Percentiles rank a stretch among this genome's conserved stretches.
Conservation (phyloP, 2,329 filamentous ascomycete genomes). For the Tolypocladium amazonense region DNA sequence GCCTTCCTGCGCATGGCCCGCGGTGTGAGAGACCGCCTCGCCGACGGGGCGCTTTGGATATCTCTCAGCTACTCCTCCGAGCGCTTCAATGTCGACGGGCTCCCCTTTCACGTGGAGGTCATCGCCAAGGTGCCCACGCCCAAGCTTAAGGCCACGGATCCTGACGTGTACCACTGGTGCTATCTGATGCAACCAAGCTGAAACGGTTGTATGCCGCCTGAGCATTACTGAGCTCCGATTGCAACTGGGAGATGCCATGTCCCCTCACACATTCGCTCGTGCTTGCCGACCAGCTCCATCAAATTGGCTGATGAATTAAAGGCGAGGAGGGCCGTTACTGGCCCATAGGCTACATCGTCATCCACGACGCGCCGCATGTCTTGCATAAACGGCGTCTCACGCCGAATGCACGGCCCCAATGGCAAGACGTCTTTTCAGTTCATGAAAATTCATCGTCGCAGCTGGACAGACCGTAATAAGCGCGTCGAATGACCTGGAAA, state of each 20-base stretch:
- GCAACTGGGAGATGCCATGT: neutral
- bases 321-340: neutral
- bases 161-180: conserved; percentile 34
- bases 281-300: neutral
- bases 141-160: conserved; percentile 29
- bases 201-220: neutral
- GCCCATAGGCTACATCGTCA: neutral
- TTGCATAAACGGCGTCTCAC: neutral
- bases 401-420: neutral
- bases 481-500: neutral
- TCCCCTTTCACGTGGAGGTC: conserved; percentile 31
- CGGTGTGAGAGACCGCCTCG: conserved; percentile 23
- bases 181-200: conserved; percentile 28
- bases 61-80: conserved; percentile 34
- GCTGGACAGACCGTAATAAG: too few relatives aligned
- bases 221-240: neutral
- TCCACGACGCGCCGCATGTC: neutral
- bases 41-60: conserved; percentile 30
- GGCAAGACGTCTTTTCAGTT: neutral
- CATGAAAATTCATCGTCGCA: neutral
- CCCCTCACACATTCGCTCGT: neutral
- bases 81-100: conserved; percentile 24
- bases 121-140: conserved; percentile 29
- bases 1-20: conserved; percentile 26
- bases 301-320: too few relatives aligned